Percentiles rank a stretch among this genome's conserved stretches.
Evolutionary conservation across 176 grass and related monocot genomes (phyloP).

Genomic region (Otatea glauca): DNA sequence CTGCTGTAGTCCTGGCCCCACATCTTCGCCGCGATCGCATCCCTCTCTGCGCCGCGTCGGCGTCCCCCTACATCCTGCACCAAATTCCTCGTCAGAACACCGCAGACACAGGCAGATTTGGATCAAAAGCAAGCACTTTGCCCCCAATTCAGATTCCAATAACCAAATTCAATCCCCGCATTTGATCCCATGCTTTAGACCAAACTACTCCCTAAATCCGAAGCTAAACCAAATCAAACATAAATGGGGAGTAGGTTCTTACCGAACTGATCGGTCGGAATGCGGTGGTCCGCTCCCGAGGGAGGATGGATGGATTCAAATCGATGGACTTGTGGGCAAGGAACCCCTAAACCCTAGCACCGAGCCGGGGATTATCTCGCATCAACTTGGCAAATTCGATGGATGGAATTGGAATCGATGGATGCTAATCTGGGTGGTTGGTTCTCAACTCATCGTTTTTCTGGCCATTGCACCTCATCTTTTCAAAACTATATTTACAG

Average conservation of each 20-base stretch:
- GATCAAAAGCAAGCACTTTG: neutral
- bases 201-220: neutral
- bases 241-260: neutral
- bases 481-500: no score
- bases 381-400: neutral
- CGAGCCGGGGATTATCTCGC: neutral
- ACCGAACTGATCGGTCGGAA: slow-evolving; percentile 23
- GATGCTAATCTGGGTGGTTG: neutral
- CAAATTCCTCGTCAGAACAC: neutral
- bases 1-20: slow-evolving; percentile 57
- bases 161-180: neutral
- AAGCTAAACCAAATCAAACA: neutral
- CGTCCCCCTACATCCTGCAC: slow-evolving; percentile 37
- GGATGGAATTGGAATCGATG: neutral
- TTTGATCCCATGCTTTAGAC: neutral
- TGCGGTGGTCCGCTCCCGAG: neutral
- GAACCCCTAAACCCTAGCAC: slow-evolving; percentile 33
- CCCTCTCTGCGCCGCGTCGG: slow-evolving; percentile 40
- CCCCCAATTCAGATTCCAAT: neutral
- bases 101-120: neutral
- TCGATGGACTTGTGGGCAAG: neutral
- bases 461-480: no score
- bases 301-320: neutral
- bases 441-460: no score
- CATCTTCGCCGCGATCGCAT: slow-evolving; percentile 52